These are phyloP conservation scores for Schizosaccharomyces octosporus DNA, from an alignment of 805 yeast species.

Conservation along the genomic window DNA sequence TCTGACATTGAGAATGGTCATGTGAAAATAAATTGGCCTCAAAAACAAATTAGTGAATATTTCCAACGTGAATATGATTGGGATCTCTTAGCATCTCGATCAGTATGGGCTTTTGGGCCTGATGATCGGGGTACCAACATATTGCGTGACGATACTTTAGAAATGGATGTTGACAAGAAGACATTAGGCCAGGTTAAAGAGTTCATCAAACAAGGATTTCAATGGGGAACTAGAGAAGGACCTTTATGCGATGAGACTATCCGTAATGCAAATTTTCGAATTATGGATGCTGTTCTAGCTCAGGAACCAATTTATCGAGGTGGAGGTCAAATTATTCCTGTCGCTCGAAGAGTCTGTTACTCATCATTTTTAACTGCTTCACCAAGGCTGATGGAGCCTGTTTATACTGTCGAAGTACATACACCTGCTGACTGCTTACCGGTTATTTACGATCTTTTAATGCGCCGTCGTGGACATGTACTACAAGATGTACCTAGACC, in stretches of 20 bases:
- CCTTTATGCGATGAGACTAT: conserved; percentile 80
- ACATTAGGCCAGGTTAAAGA: conserved; percentile 23
- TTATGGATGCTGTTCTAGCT: conserved; percentile 35
- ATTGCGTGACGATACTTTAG: conserved; percentile 45
- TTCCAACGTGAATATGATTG: conserved; percentile 39
- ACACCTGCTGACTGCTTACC: conserved; percentile 26
- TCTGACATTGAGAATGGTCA: conserved; percentile 30
- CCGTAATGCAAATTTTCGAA: conserved; percentile 40
- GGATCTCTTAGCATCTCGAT: conserved; percentile 66
- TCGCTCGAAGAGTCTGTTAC: conserved; percentile 64
- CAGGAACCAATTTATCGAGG: conserved; percentile 24
- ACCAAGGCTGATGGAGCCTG: conserved; percentile 66
- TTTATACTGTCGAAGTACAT: conserved; percentile 33
- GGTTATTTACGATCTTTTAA: conserved; percentile 26
- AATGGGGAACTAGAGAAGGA: conserved; percentile 64
- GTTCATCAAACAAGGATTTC: conserved; percentile 49
- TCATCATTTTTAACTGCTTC: conserved; percentile 53
- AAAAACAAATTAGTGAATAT: conserved; percentile 25
- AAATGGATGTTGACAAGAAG: conserved; percentile 41
- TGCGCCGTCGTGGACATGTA: conserved; percentile 45
- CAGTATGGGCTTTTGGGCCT: conserved; percentile 59
- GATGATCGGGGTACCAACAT: conserved; percentile 28
- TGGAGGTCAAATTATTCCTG: conserved; percentile 54
- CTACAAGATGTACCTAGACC: conserved; percentile 29
- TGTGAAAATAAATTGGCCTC: conserved; percentile 15